A percentile compares a stretch with the other conserved stretches of the same genome.
Evolutionary conservation across 768 basidiomycete species (phyloP).

Genomic region (Sistotremastrum niveocremeum): DNA sequence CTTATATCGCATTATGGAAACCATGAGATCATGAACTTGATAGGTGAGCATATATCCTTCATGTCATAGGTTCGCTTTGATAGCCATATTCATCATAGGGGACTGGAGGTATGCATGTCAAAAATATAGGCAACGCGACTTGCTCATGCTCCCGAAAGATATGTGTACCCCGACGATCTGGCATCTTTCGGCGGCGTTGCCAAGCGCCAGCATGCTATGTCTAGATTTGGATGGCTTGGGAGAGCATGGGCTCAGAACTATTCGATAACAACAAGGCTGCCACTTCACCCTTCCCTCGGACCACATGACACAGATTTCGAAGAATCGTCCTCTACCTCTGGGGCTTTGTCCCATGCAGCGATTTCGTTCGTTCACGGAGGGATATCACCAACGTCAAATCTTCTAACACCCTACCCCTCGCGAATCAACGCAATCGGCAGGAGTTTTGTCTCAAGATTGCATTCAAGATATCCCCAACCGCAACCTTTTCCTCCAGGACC

Average conservation of each 20-base stretch:
- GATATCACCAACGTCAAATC: slow-evolving; percentile 59
- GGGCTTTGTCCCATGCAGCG: slow-evolving; percentile 61
- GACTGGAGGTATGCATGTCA: slow-evolving; percentile 60
- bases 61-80: slow-evolving; percentile 9
- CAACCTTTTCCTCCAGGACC: slow-evolving; percentile 63
- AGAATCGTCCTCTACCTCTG: slow-evolving; percentile 32
- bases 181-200: slow-evolving; percentile 64
- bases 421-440: slow-evolving; percentile 65
- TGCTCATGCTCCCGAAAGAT: slow-evolving; percentile 31
- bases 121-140: neutral
- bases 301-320: slow-evolving; percentile 43
- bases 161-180: slow-evolving; percentile 73
- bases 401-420: slow-evolving; percentile 71
- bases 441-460: slow-evolving; percentile 58
- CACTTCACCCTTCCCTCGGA: slow-evolving; percentile 59
- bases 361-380: slow-evolving; percentile 93
- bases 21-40: slow-evolving; percentile 92
- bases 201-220: slow-evolving; percentile 59
- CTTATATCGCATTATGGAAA: slow-evolving; percentile 80
- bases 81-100: slow-evolving; percentile 24
- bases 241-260: slow-evolving; percentile 79
- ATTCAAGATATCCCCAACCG: slow-evolving; percentile 48
- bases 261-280: slow-evolving; percentile 66
- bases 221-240: slow-evolving; percentile 59
- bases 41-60: slow-evolving; percentile 31